Base-by-base conservation (phyloP, 192 early-diverging fungal species). In the Rhizophlyctis rosea region DNA sequence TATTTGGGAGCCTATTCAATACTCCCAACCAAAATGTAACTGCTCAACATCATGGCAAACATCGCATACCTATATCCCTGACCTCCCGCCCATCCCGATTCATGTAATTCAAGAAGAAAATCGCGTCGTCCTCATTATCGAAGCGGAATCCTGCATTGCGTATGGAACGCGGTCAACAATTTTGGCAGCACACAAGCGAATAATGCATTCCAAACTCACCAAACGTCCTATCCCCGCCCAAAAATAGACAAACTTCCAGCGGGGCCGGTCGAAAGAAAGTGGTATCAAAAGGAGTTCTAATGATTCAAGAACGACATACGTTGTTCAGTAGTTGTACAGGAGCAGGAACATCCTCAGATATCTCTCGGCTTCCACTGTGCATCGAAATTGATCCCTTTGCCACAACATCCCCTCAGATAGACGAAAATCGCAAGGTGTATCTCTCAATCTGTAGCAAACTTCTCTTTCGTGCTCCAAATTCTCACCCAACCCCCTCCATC, bases 91-190 rank as follows among this genome's bases (percentile, higher is more conserved):
- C n/a, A n/a, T n/a, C n/a, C n/a, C 47, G 39, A 29, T 66, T 62
- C 16, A 72, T 61, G 31, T 39, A 50, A 25, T 61, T 52, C 4
- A 72, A 47, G 18, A 72, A 68, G 47, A 65, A 53, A 13, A 69
- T 47, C 36, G 68, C 71, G 24, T 72, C 71, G 27, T 72, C 71
- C 31, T 62, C 61, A 3, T 14, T 60, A 11, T 50, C 31, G 56
- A 72, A 72, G 16, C 71, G 65, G 4, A 72, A 3, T 23, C 31
- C 68, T 50, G 30, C 21, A 34, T 34, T 25, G 14, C 34, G 54
- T 24, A 34, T 4, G 27, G 39, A 18, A 44, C 39, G 18, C 7
- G 18, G 7, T 44, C 9, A 13, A 13, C 7, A 18, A 18, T 18
- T 44, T 18, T 44, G 39, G 39, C 39, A 44, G n/a, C n/a, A 44